phyloP scores from a whole-genome alignment of 805 yeast species.

The Barnettozyma wickerhamii region DNA sequence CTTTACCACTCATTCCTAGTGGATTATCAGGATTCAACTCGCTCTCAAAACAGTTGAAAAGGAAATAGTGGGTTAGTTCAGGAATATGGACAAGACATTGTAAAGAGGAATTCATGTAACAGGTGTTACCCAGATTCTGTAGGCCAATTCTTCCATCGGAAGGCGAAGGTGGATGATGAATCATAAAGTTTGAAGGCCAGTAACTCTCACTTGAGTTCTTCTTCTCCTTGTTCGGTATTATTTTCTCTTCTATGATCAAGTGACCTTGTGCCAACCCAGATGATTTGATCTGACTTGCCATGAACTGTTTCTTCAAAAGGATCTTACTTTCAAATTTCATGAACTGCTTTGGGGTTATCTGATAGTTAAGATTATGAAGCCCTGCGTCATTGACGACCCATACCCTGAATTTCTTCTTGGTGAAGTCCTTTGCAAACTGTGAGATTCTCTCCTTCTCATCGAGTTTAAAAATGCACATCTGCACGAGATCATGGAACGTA shows the following conservation, averaged over 20 bases:
- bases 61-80: constrained; percentile 72
- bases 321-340: constrained; percentile 20
- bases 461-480: constrained; percentile 13
- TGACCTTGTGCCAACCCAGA: constrained; percentile 22
- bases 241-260: constrained; percentile 31
- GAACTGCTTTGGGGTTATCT: constrained; percentile 27
- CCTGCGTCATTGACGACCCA: constrained; percentile 21
- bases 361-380: constrained; percentile 12
- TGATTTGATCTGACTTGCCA: constrained; percentile 18
- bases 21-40: constrained; percentile 81
- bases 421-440: background rate
- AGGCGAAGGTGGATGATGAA: constrained; percentile 28
- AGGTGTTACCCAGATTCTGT: constrained; percentile 80
- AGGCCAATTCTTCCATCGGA: constrained; percentile 56
- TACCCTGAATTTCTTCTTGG: constrained; percentile 15
- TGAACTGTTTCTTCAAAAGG: constrained; percentile 22
- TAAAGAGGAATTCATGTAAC: constrained; percentile 92
- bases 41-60: constrained; percentile 48
- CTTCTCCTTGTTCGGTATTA: background rate
- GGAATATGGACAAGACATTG: constrained; percentile 88
- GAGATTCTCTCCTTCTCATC: constrained; percentile 14
- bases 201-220: constrained; percentile 20
- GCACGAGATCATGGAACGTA: constrained; percentile 18
- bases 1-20: constrained; percentile 76
- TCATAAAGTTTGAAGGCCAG: constrained; percentile 34